Evolutionary conservation across 495 filamentous ascomycete species (phyloP).

Genomic region (Penicillium diatomitis): DNA sequence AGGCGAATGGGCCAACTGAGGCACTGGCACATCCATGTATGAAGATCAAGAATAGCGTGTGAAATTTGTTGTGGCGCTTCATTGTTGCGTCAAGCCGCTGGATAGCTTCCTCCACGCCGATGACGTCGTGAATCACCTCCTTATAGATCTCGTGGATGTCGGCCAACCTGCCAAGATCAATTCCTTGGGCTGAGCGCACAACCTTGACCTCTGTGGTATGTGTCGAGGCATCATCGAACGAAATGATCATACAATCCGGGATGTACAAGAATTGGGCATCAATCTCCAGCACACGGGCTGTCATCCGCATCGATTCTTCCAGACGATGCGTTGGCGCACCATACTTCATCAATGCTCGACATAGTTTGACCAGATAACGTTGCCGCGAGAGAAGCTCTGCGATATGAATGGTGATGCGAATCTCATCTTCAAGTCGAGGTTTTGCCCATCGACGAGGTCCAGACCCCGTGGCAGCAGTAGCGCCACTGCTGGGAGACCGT

Average conservation of each 20-base stretch:
- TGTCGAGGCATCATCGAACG: conserved; percentile 80
- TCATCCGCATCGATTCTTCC: conserved; percentile 87
- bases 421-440: conserved; percentile 51
- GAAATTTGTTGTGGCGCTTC: conserved; percentile 52
- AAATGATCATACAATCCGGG: conserved; percentile 91
- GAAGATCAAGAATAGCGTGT: conserved; percentile 61
- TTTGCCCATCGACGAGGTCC: conserved; percentile 38
- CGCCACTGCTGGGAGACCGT: conserved; percentile 36
- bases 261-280: conserved; percentile 89
- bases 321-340: conserved; percentile 71
- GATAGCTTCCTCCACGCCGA: conserved; percentile 78
- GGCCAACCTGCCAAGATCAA: conserved; percentile 75
- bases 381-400: conserved; percentile 77
- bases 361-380: conserved; percentile 74
- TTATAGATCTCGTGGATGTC: conserved; percentile 91
- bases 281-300: conserved; percentile 77
- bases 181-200: conserved; percentile 62
- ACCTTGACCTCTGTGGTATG: conserved; percentile 93
- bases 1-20: conserved; percentile 78
- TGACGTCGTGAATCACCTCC: conserved; percentile 80
- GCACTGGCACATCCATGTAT: conserved; percentile 82
- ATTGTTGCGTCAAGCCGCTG: conserved; percentile 58
- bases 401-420: conserved; percentile 80
- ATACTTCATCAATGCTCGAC: conserved; percentile 77
- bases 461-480: conserved; percentile 18